These are phyloP conservation scores for Podila epigama DNA, from an alignment of 192 early-diverging fungal genomes.

Conservation along the genomic window DNA sequence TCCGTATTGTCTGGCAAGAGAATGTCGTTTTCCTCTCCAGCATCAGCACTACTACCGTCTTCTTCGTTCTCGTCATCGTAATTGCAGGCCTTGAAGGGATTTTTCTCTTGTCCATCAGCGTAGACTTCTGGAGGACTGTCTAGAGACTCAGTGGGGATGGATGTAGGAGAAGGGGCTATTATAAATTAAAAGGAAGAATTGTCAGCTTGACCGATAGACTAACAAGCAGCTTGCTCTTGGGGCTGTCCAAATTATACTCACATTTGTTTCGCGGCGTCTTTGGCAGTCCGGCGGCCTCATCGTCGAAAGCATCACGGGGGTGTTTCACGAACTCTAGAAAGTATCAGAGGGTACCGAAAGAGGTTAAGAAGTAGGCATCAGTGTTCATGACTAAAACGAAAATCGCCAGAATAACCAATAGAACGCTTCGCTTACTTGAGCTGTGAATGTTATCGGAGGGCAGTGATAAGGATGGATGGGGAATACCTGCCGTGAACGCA, in stretches of 20 bases:
- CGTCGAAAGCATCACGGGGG: conserved; percentile 3
- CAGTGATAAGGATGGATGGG: neutral
- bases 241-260: conserved; percentile 5
- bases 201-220: conserved; percentile 3
- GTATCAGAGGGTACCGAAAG: neutral
- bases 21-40: conserved; percentile 17
- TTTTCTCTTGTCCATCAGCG: conserved; percentile 8
- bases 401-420: no score
- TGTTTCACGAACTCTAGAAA: conserved; percentile 1
- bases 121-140: conserved; percentile 24
- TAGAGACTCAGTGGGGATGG: conserved; percentile 18
- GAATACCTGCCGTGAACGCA: neutral
- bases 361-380: conserved; percentile 3
- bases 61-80: conserved; percentile 9
- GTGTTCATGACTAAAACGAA: no score
- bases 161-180: conserved; percentile 9
- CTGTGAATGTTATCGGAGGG: neutral
- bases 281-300: neutral
- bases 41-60: neutral
- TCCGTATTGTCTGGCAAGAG: conserved; percentile 20
- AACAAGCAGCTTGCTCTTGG: neutral
- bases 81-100: conserved; percentile 15
- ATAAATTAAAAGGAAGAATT: neutral
- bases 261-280: conserved; percentile 7
- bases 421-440: no score